Conservation (phyloP, 495 filamentous ascomycete genomes). For the Elasticomyces elasticus region DNA sequence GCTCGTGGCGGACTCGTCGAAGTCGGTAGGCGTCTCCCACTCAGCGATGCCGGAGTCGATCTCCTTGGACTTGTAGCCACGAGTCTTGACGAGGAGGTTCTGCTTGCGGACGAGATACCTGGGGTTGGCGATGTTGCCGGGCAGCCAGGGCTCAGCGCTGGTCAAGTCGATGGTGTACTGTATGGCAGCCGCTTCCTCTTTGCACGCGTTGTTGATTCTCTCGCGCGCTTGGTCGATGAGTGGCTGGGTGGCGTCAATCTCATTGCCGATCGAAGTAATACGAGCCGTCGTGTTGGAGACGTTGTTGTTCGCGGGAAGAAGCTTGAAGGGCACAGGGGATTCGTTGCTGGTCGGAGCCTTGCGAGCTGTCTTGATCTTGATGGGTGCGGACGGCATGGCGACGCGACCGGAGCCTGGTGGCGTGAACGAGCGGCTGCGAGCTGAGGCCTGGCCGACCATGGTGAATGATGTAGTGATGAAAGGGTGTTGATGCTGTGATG, state of each 20-base stretch:
- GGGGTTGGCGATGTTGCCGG: neutral
- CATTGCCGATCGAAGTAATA: neutral
- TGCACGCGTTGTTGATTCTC: too few species aligned
- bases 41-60: neutral
- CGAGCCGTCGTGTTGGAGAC: neutral
- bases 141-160: too few species aligned
- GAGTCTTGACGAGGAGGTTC: neutral
- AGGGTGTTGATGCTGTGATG: neutral
- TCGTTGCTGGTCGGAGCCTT: neutral
- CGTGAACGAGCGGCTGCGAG: neutral
- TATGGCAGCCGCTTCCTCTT: too few species aligned
- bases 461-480: too few species aligned
- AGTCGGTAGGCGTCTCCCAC: neutral
- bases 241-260: neutral
- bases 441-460: neutral
- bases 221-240: too few species aligned
- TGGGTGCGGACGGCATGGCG: neutral
- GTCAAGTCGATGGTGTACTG: neutral
- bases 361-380: neutral
- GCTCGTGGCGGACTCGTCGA: neutral
- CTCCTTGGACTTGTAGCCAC: neutral
- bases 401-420: neutral
- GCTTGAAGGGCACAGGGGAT: neutral
- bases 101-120: neutral
- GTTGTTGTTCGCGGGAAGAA: neutral